These are phyloP conservation scores for Neospermospora avenae DNA, from an alignment of 2,329 filamentous ascomycete genomes.

Conservation along the genomic window DNA sequence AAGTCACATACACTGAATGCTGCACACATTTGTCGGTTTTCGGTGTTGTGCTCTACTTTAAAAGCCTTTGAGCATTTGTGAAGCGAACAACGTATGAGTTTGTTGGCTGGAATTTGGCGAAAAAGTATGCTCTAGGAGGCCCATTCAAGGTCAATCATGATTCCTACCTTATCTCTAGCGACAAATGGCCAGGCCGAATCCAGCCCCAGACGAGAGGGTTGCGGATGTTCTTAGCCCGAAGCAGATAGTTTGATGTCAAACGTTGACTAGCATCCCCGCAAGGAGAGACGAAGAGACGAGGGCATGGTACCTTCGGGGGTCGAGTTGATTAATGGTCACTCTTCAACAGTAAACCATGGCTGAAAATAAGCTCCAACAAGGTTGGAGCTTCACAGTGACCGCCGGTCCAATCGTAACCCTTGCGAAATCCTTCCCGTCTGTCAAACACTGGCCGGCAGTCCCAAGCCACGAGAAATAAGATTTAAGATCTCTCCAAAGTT, in stretches of 20 bases:
- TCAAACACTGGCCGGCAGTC: slow-evolving; percentile 8
- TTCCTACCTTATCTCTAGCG: not conserved
- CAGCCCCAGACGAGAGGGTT: not conserved
- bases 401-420: slow-evolving; percentile 5
- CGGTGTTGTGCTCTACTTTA: too few species aligned
- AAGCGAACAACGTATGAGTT: not conserved
- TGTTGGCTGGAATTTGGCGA: not conserved
- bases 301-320: too few species aligned
- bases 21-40: too few species aligned
- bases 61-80: not conserved
- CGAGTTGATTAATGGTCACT: slow-evolving; percentile 3
- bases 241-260: slow-evolving; percentile 4
- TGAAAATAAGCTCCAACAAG: slow-evolving; percentile 13
- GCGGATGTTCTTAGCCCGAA: slow-evolving; percentile 1
- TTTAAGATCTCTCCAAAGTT: slow-evolving; percentile 10
- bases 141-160: not conserved
- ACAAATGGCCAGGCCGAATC: too few species aligned
- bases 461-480: slow-evolving; percentile 15
- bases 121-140: not conserved
- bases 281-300: not conserved
- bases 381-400: slow-evolving; percentile 1
- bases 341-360: not conserved
- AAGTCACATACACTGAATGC: too few species aligned
- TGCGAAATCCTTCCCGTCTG: slow-evolving; percentile 1
- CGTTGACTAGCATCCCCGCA: not conserved